These are phyloP conservation scores for Arabidopsis suecica DNA, from an alignment of 345 rosid species.

Conservation along the genomic window DNA sequence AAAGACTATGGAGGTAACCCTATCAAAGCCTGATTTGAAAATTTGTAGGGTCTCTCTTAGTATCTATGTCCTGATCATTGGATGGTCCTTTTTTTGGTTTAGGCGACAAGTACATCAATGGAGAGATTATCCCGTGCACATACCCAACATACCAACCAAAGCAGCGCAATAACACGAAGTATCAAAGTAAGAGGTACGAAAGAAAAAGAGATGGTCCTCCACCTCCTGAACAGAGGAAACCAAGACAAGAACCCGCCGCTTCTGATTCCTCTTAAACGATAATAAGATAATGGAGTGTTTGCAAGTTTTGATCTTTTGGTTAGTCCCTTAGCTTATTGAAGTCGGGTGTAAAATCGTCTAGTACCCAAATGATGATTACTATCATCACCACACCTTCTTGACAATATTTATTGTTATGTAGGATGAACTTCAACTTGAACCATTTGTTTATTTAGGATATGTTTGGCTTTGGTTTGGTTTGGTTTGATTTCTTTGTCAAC, in stretches of 20 bases:
- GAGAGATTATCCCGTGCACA: constrained; percentile 89
- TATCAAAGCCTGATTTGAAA: constrained; percentile 4
- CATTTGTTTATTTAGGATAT: neutral
- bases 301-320: constrained; percentile 36
- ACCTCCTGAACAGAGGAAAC: constrained; percentile 67
- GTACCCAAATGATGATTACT: constrained; percentile 20
- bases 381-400: constrained; percentile 12
- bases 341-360: constrained; percentile 22
- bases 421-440: constrained; percentile 21
- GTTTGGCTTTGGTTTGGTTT: neutral
- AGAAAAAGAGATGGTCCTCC: constrained; percentile 89
- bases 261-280: constrained; percentile 56
- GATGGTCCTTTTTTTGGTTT: constrained; percentile 9
- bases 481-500: constrained; percentile 17
- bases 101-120: constrained; percentile 96
- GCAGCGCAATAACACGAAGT: constrained; percentile 63
- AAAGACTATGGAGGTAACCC: constrained; percentile 94
- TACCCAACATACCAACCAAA: constrained; percentile 96
- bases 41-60: neutral
- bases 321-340: constrained; percentile 35
- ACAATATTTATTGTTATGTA: constrained; percentile 31
- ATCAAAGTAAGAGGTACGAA: constrained; percentile 73
- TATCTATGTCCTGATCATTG: constrained; percentile 7
- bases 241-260: constrained; percentile 56
- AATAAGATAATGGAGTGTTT: neutral